Evolutionary conservation across 2,329 filamentous ascomycete genomes (phyloP), one percentile per base, ranked within the genome.

Genomic region (Pyricularia sp.): DNA sequence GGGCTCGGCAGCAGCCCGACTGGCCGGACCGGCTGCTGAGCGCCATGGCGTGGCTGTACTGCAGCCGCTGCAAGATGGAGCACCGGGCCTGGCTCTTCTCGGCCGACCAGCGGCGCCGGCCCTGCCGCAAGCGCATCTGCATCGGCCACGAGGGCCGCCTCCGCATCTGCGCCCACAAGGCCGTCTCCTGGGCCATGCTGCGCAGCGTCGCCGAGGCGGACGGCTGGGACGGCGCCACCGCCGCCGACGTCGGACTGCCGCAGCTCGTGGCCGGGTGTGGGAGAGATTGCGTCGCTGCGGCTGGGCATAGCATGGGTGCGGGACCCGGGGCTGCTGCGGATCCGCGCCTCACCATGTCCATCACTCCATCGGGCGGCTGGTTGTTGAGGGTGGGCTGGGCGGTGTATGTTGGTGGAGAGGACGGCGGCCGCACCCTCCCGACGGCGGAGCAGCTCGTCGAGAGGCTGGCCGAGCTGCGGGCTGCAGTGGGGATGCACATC

Each of bases 11-110:
- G 55, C 55, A 28, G 5, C 55, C 55, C 12, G 55, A 59, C 55
- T 59, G 55, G 55, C 26, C 24, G 2, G 55, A 59, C 55, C 55
- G 55, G 13, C 26, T 59, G 24, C 13, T 59, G 24, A 28, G 24
- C 55, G 55, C 55, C 55, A 59, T 59, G 55, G 10, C 55, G 12
- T 59, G 55, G 55, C 55, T 59, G 26, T 59, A 59, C 55, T 59
- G 55, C 24, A 59, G 55, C 55, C 55, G 55, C 26, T 59, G 55
- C 55, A 59, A 59, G 55, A 59, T 59, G 55, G 55, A 59, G 55
- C 55, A 59, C 55, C 55, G 55, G 24, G 55, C 55, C 22, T 59
- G 55, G 55, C 55, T 59, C 22, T 59, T 59, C 26, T 28, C 24
- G 10, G 55, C 55, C 12, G 55, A 26, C 10, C 55, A 59, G 55